Evolutionary conservation across 768 basidiomycete genomes (phyloP).

Genomic region (Scleroderma citrinum): DNA sequence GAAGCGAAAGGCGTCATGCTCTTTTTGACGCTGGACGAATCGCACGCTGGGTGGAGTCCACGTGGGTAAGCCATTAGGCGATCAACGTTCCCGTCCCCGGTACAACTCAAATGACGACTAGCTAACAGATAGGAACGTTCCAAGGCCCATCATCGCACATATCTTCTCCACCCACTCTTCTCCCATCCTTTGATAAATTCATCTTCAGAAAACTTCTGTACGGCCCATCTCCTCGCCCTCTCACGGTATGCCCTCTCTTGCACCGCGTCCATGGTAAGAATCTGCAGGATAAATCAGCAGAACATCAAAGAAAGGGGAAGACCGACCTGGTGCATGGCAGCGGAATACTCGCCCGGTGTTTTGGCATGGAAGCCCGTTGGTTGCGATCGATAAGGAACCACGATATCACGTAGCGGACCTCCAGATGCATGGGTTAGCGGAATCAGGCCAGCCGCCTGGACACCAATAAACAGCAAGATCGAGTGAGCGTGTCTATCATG

Average conservation of each 20-base stretch:
- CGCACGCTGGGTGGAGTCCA: no score
- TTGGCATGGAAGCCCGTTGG: constrained; percentile 83
- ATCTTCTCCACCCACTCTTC: constrained; percentile 50
- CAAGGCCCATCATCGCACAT: constrained; percentile 4
- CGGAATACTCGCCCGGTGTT: constrained; percentile 58
- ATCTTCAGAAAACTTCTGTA: constrained; percentile 66
- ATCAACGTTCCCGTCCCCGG: no score
- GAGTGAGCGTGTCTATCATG: constrained; percentile 2
- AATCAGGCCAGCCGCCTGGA: constrained; percentile 87
- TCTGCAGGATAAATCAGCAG: constrained; percentile 7
- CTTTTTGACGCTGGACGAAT: no score
- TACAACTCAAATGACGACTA: no score
- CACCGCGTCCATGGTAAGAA: constrained; percentile 46
- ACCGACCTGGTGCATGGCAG: constrained; percentile 50
- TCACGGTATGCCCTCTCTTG: constrained; percentile 59
- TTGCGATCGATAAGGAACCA: constrained; percentile 69
- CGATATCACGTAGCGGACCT: constrained; percentile 87
- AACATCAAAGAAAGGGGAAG: neutral
- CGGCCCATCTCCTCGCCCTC: constrained; percentile 66
- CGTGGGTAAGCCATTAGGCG: no score
- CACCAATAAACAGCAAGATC: constrained; percentile 8
- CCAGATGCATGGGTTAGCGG: constrained; percentile 91
- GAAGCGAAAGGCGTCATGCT: no score
- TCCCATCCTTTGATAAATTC: constrained; percentile 79
- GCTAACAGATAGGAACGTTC: no score